Evolutionary conservation across 441 rosid species (phyloP).

Genomic region (Gossypium trilobum): DNA sequence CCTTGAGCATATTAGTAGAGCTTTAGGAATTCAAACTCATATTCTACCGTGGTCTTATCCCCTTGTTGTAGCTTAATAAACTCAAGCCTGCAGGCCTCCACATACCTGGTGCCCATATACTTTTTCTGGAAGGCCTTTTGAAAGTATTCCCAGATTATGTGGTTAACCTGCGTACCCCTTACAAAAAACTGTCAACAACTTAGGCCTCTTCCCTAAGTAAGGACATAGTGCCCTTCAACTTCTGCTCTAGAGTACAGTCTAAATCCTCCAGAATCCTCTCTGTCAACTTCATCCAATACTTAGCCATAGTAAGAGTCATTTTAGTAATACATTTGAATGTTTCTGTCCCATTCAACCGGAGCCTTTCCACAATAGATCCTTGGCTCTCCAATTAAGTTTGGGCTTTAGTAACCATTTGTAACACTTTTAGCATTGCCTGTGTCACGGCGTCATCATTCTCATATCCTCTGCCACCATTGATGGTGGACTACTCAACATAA

Average conservation of each 20-base stretch:
- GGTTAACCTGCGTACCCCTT: background rate
- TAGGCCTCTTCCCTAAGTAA: background rate
- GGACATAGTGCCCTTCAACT: background rate
- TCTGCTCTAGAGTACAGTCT: background rate
- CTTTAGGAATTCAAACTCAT: background rate
- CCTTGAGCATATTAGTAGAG: background rate
- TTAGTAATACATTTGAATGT: no score
- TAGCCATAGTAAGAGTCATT: background rate
- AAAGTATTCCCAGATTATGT: background rate
- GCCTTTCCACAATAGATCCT: background rate
- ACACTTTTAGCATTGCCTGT: background rate
- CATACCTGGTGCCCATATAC: background rate
- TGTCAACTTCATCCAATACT: background rate
- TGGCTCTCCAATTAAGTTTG: background rate
- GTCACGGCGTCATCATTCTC: background rate
- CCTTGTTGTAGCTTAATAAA: background rate
- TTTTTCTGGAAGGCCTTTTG: background rate
- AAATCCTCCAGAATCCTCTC: background rate
- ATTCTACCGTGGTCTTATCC: background rate
- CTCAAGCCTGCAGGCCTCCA: background rate
- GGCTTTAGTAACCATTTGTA: background rate
- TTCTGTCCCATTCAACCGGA: background rate
- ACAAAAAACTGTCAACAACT: background rate
- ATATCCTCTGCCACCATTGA: background rate
- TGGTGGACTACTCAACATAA: background rate